Percentiles rank a stretch among this genome's conserved stretches.
Conservation (phyloP, 495 filamentous ascomycete genomes). For the Aspergillus affinis region DNA sequence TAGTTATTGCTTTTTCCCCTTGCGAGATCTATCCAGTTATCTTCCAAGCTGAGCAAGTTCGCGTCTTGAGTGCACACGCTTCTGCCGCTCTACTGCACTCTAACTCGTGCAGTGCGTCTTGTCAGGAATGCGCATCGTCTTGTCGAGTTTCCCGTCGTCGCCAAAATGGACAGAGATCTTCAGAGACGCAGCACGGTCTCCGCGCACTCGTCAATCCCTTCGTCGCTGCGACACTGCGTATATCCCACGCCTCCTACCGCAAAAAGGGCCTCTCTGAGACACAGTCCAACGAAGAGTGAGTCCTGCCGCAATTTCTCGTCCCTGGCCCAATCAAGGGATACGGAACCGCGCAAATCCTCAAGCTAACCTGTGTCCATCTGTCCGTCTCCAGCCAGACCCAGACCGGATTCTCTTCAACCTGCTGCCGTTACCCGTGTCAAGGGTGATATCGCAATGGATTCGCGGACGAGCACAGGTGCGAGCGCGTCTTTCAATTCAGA, state of each 20-base stretch:
- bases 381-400: conserved; percentile 19
- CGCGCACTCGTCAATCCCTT: conserved; percentile 25
- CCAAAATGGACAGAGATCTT: conserved; percentile 32
- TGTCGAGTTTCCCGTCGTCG: conserved; percentile 10
- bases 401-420: conserved; percentile 31
- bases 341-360: conserved; percentile 1
- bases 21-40: conserved; percentile 18
- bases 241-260: conserved; percentile 28
- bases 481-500: conserved; percentile 2
- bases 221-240: conserved; percentile 26
- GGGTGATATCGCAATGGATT: conserved; percentile 38
- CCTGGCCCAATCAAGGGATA: conserved; percentile 14
- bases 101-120: conserved; percentile 29
- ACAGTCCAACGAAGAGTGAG: conserved; percentile 28
- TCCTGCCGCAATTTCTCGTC: conserved; percentile 8
- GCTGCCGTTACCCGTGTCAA: conserved; percentile 39
- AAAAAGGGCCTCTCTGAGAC: conserved; percentile 22
- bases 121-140: conserved; percentile 31
- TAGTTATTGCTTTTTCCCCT: conserved; percentile 22
- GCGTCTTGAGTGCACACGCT: conserved; percentile 18
- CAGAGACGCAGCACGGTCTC: conserved; percentile 31
- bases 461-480: conserved; percentile 24
- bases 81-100: conserved; percentile 18
- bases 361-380: background rate
- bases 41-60: conserved; percentile 8